These are phyloP conservation scores for Pinus albicaulis DNA, from an alignment of 75 land plant genomes.

Conservation along the genomic window DNA sequence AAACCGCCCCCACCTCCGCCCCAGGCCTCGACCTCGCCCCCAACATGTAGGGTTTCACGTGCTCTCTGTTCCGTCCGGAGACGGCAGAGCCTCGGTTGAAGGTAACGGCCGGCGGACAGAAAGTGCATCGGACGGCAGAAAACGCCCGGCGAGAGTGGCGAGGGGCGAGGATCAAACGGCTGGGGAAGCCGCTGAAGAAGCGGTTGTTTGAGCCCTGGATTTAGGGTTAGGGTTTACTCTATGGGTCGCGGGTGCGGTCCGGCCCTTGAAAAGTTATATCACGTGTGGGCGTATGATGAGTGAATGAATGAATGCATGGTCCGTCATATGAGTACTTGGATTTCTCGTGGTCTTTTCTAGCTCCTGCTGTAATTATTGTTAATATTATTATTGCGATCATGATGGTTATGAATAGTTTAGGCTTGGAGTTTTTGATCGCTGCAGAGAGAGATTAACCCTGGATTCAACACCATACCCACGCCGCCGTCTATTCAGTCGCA, in stretches of 20 bases:
- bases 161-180: background rate
- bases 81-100: background rate
- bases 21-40: background rate
- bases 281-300: slow-evolving; percentile 4
- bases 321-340: slow-evolving; percentile 1
- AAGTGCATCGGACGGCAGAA: slow-evolving; percentile 4
- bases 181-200: too few relatives aligned
- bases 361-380: slow-evolving; percentile 1
- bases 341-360: slow-evolving; percentile 12
- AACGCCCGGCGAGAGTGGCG: background rate
- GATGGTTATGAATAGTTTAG: background rate
- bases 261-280: background rate
- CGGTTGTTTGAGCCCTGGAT: background rate
- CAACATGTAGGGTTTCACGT: slow-evolving; percentile 7
- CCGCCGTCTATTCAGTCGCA: slow-evolving; percentile 8
- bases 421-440: background rate
- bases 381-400: slow-evolving; percentile 5
- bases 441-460: background rate
- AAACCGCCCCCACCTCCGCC: background rate
- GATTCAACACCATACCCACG: slow-evolving; percentile 2
- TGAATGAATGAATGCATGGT: slow-evolving; percentile 1
- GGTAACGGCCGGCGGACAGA: background rate
- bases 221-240: slow-evolving; percentile 7
- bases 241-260: background rate
- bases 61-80: background rate